Evolutionary conservation across 768 basidiomycete genomes (phyloP).

Genomic region (Pleurotus tuoliensis): DNA sequence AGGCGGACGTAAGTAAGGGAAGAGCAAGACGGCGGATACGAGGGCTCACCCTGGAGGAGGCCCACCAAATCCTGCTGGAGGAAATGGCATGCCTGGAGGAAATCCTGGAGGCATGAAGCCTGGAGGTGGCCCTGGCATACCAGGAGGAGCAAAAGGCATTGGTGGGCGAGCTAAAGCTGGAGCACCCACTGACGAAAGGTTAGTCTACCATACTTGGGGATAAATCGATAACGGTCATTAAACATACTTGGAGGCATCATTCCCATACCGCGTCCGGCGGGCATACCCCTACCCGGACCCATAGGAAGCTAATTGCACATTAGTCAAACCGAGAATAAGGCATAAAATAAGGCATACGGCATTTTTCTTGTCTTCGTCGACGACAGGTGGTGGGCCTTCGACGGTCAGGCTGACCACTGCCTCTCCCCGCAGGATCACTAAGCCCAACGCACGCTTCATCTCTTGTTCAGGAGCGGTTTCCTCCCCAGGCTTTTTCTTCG

Average conservation of each 20-base stretch:
- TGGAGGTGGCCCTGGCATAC: conserved; percentile 84
- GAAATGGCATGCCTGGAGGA: conserved; percentile 77
- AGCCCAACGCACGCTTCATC: conserved; percentile 93
- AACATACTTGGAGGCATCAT: conserved; percentile 84
- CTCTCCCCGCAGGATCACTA: conserved; percentile 95
- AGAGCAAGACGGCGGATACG: conserved; percentile 3
- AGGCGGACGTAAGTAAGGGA: conserved; percentile 9
- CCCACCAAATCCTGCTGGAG: conserved; percentile 75
- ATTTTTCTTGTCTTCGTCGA: conserved; percentile 87
- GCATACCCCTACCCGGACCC: conserved; percentile 93
- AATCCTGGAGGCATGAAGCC: conserved; percentile 84
- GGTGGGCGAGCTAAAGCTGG: conserved; percentile 66
- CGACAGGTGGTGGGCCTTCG: conserved; percentile 91
- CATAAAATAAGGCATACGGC: conserved; percentile 43
- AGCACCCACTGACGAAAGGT: conserved; percentile 44
- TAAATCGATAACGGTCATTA: conserved; percentile 4
- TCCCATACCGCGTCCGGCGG: conserved; percentile 95
- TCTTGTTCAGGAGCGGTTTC: conserved; percentile 81
- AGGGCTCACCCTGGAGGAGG: conserved; percentile 77
- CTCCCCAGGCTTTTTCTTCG: conserved; percentile 87
- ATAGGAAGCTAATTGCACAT: conserved; percentile 58
- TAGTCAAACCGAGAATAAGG: background rate
- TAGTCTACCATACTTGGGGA: conserved; percentile 14
- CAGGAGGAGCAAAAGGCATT: conserved; percentile 64
- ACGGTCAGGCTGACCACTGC: conserved; percentile 93